Conservation (phyloP, 768 basidiomycete species). For the Trametes meyenii region DNA sequence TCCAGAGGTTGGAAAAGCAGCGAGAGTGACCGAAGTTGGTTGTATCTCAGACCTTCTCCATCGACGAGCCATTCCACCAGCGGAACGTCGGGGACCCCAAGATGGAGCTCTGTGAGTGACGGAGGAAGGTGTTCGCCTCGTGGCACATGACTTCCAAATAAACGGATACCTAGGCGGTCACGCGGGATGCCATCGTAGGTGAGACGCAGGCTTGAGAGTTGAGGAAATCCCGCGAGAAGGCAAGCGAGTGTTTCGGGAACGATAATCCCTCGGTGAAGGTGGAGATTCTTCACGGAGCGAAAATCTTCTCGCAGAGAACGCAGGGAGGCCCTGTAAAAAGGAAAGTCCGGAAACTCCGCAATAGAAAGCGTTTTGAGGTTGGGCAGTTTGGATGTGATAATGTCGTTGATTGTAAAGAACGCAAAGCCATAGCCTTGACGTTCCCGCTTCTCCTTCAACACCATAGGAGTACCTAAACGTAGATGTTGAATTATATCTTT, state of each 20-base stretch:
- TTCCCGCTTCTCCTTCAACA: not conserved
- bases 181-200: not conserved
- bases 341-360: not conserved
- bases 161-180: not conserved
- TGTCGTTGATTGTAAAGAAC: slow-evolving; percentile 6
- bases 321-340: not conserved
- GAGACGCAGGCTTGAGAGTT: not conserved
- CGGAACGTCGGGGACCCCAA: not conserved
- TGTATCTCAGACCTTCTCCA: not conserved
- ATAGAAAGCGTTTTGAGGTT: not conserved
- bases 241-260: not conserved
- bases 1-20: slow-evolving; percentile 4
- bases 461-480: not conserved
- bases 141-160: not conserved
- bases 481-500: not conserved
- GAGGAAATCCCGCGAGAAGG: not conserved
- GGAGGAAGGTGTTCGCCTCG: not conserved
- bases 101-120: not conserved
- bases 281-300: not conserved
- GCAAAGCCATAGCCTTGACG: not conserved
- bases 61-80: slow-evolving; percentile 1
- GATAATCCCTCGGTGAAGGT: not conserved
- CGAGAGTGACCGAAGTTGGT: not conserved
- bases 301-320: not conserved
- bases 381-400: not conserved